phyloP scores from a whole-genome alignment of 257 asterid species.

The Nicotiana attenuata region DNA sequence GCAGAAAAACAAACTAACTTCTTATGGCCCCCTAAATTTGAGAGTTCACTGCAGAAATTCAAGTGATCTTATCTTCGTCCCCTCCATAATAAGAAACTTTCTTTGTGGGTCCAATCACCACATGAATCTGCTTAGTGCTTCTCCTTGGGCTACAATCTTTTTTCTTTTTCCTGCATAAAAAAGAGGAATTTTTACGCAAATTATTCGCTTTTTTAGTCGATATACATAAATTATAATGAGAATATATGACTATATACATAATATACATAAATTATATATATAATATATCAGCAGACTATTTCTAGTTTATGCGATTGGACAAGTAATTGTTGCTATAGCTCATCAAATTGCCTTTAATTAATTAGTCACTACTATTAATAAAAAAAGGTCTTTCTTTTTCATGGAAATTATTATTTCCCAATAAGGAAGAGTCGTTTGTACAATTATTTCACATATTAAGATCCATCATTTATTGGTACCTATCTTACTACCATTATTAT shows the following conservation, averaged over 20 bases:
- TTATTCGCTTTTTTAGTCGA: no score
- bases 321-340: no score
- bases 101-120: conserved; percentile 14
- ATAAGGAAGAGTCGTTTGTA: neutral
- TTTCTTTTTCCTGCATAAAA: neutral
- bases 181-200: no score
- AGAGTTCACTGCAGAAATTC: conserved; percentile 23
- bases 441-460: neutral
- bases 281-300: no score
- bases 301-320: no score
- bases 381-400: neutral
- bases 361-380: neutral
- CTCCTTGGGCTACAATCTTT: neutral
- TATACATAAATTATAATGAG: no score
- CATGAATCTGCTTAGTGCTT: conserved; percentile 8
- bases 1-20: neutral
- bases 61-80: conserved; percentile 33
- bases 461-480: neutral
- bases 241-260: no score
- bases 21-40: conserved; percentile 13
- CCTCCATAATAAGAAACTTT: conserved; percentile 22
- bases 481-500: neutral
- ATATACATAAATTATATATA: no score
- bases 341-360: neutral
- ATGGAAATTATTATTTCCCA: neutral